Evolutionary conservation across 2,329 filamentous ascomycete species (phyloP).

Genomic region (Xylariaceae sp.): DNA sequence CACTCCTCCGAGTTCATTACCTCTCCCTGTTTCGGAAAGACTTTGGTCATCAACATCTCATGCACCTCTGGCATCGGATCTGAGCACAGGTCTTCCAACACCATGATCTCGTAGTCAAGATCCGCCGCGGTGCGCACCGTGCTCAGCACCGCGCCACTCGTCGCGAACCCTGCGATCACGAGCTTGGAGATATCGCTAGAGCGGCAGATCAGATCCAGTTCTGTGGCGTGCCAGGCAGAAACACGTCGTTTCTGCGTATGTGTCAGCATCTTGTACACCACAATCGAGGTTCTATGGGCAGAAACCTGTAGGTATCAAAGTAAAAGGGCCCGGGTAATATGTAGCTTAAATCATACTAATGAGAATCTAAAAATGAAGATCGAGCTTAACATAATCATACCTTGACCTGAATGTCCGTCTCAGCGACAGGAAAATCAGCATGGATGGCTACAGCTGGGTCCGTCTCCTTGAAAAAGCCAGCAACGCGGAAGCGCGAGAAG

Average conservation of each 20-base stretch:
- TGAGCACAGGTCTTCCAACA: constrained; percentile 31
- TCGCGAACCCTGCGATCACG: constrained; percentile 30
- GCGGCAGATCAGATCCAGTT: constrained; percentile 31
- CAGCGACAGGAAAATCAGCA: no score
- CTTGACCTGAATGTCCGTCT: no score
- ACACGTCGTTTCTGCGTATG: constrained; percentile 33
- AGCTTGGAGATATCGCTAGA: constrained; percentile 26
- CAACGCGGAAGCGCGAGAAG: constrained; percentile 11
- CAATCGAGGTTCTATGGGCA: no score
- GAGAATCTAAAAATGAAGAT: no score
- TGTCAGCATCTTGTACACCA: no score
- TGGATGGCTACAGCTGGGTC: constrained; percentile 17
- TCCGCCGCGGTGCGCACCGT: constrained; percentile 32
- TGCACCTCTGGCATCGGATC: constrained; percentile 31
- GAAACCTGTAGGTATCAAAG: no score
- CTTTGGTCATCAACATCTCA: constrained; percentile 27
- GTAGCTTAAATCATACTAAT: no score
- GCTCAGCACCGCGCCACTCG: constrained; percentile 32
- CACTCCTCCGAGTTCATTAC: constrained; percentile 26
- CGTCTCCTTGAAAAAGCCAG: constrained; percentile 22
- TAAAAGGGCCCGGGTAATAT: no score
- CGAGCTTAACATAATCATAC: no score
- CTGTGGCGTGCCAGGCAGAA: constrained; percentile 31
- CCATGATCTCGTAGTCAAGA: constrained; percentile 29
- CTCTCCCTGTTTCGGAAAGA: constrained; percentile 26